Evolutionary conservation across 163 green algal genomes (phyloP).

Genomic region (Scenedesmus sp.): DNA sequence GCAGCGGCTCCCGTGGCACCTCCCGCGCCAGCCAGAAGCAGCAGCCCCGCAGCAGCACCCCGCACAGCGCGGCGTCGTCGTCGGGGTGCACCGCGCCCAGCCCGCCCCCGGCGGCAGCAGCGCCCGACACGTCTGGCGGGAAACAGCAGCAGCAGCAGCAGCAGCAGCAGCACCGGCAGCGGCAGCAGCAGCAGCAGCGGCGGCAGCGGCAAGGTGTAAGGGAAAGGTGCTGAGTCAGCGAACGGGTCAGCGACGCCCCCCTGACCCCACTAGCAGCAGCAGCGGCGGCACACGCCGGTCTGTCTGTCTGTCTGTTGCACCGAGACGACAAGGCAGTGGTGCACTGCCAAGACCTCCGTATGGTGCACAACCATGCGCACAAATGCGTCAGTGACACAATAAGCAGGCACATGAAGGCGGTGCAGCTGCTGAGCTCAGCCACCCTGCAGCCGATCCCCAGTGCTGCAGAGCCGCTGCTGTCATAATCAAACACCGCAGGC

Average conservation of each 20-base stretch:
- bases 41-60: slow-evolving; percentile 91
- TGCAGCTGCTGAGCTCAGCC: too few relatives aligned
- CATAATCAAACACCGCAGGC: too few relatives aligned
- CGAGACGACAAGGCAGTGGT: too few relatives aligned
- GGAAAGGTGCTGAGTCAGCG: too few relatives aligned
- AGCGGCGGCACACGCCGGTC: too few relatives aligned
- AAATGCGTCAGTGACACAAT: background rate
- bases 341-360: too few relatives aligned
- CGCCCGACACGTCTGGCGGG: background rate
- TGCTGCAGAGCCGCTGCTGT: too few relatives aligned
- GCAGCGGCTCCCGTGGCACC: slow-evolving; percentile 85
- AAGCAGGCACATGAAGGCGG: too few relatives aligned
- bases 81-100: slow-evolving; percentile 61
- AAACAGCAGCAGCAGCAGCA: background rate
- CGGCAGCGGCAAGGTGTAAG: background rate
- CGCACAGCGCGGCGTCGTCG: slow-evolving; percentile 84
- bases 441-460: too few relatives aligned
- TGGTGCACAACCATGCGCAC: background rate
- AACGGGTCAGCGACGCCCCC: too few relatives aligned
- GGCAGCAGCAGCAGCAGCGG: background rate
- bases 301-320: too few relatives aligned
- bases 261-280: background rate
- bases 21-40: slow-evolving; percentile 95
- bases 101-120: slow-evolving; percentile 62
- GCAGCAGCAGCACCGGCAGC: background rate